A percentile compares a stretch with the other conserved stretches of the same genome.
Conservation (phyloP, 2,329 filamentous ascomycete species). For the Apiospora arundinis region DNA sequence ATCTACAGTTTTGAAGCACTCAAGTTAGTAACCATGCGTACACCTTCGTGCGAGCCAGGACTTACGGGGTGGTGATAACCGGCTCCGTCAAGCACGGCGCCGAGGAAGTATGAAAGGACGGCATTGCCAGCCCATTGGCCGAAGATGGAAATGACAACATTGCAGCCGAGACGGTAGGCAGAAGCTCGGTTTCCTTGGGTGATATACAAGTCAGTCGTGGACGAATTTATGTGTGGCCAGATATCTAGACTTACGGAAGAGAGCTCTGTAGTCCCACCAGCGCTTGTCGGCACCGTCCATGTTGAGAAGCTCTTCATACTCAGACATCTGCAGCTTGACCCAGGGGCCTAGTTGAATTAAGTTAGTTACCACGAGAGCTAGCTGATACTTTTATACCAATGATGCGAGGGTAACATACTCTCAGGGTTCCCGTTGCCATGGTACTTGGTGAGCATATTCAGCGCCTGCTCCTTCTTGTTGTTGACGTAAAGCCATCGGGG, state of each 20-base stretch:
- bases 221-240: no score
- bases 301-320: constrained; percentile 48
- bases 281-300: constrained; percentile 49
- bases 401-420: constrained; percentile 27
- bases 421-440: constrained; percentile 53
- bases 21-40: neutral
- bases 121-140: constrained; percentile 51
- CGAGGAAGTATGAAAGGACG: constrained; percentile 55
- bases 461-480: constrained; percentile 44
- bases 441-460: constrained; percentile 46
- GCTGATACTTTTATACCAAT: neutral
- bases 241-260: constrained; percentile 40
- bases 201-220: neutral
- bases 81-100: constrained; percentile 56
- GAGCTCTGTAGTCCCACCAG: constrained; percentile 53
- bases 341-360: constrained; percentile 35
- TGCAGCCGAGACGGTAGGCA: constrained; percentile 48
- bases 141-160: constrained; percentile 49
- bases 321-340: constrained; percentile 51
- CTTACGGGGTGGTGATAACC: constrained; percentile 46
- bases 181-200: constrained; percentile 37
- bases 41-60: no score
- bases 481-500: constrained; percentile 51
- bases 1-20: constrained; percentile 25
- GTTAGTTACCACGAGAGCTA: neutral